A percentile compares a stretch with the other conserved stretches of the same genome.
Conservation (phyloP, 441 rosid genomes). For the Manihot esculenta region DNA sequence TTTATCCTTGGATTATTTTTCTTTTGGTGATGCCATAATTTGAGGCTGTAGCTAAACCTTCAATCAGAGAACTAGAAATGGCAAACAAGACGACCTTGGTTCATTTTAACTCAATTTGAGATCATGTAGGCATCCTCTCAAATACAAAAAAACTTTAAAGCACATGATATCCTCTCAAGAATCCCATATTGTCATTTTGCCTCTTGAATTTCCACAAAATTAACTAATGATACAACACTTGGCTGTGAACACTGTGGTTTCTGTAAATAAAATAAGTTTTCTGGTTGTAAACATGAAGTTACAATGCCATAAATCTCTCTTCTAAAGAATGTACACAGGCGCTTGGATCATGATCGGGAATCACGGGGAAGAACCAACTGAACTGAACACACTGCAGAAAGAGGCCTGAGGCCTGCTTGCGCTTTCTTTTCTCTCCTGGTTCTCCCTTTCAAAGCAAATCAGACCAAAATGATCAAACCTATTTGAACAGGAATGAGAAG, state of each 20-base stretch:
- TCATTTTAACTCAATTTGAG: background rate
- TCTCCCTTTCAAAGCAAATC: conserved; percentile 29
- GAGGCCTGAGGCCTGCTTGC: conserved; percentile 18
- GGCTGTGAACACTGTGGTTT: conserved; percentile 3
- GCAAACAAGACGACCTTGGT: background rate
- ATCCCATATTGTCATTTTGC: too few relatives aligned
- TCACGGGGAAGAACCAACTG: conserved; percentile 29
- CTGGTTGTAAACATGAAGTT: background rate
- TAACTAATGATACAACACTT: background rate
- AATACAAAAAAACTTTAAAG: too few relatives aligned
- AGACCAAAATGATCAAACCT: conserved; percentile 14
- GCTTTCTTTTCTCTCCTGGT: conserved; percentile 35
- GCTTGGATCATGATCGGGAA: conserved; percentile 49
- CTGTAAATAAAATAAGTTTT: conserved; percentile 11
- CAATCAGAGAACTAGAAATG: background rate
- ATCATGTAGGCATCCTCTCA: background rate
- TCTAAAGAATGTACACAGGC: conserved; percentile 27
- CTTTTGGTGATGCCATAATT: background rate
- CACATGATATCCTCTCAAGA: background rate
- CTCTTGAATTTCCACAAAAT: background rate
- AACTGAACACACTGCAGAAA: conserved; percentile 11
- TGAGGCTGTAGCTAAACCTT: background rate
- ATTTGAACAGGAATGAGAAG: conserved; percentile 27
- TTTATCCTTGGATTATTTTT: too few relatives aligned
- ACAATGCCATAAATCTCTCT: conserved; percentile 12